Evolutionary conservation across 73 alveolate genomes (phyloP), one percentile per base, ranked within the genome.

Genomic region (Stentor coeruleus): DNA sequence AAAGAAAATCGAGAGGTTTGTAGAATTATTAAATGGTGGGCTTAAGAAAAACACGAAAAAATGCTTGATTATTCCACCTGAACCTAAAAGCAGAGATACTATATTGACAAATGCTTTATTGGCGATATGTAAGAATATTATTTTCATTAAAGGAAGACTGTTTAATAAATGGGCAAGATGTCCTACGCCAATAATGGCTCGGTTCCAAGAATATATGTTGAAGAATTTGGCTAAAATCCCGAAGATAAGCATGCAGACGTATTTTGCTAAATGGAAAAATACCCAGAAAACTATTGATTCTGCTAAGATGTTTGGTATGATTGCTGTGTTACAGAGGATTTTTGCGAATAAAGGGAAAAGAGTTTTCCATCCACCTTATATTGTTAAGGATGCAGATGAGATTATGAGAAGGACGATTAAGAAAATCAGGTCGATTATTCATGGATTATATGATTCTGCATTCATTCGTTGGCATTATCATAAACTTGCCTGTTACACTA

Each of bases 131-230:
- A 66, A 66, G 39, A 66, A 66, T 40, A 66, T 66, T 15, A 20
- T 20, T 33, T 66, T 20, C 37, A 40, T 66, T 26, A 20, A 20
- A 66, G 39, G 79, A 20, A 20, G 37, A 26, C 40, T 31, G 26
- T 66, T 66, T 2, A 66, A 66, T 40, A 66, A 31, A 33, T 66
- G 79, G 79, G 79, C 79, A 66, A 20, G 79, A 66, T 26, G n/a
- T 31, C 6, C 6, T 6, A 31, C 37, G 36, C 79, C 79, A 26
- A 26, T 20, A 28, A 20, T 11, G 33, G 40, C 79, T 28, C 36
- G 79, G 11, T 31, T 15, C 37, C 49, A 66, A 2, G 79, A 66
- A 26, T 31, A 28, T 40, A 26, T 31, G 20, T 40, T 66, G 2
- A 20, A 1, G 1, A 26, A 33, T 40, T 11, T 66, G 39, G n/a